Conservation (phyloP, 768 basidiomycete genomes). For the Phlebiopsis flavidoalba region DNA sequence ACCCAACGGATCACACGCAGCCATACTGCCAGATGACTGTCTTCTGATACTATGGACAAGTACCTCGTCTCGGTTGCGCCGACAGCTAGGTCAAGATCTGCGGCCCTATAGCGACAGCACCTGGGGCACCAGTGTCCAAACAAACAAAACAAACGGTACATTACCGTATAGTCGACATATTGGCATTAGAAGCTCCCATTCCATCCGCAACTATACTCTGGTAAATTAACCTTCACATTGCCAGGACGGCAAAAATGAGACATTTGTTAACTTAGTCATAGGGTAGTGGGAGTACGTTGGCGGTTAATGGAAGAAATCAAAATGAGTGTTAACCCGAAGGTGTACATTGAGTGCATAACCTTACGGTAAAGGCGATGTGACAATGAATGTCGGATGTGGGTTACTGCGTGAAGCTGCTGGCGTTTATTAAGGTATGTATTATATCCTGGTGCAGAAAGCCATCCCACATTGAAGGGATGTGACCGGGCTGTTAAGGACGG, state of each 20-base stretch:
- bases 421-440: constrained; percentile 43
- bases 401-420: background rate
- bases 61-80: constrained; percentile 89
- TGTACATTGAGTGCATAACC: background rate
- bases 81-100: constrained; percentile 89
- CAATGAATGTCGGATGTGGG: background rate
- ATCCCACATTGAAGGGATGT: constrained; percentile 35
- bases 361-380: background rate
- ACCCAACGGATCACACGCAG: constrained; percentile 93
- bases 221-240: background rate
- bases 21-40: constrained; percentile 83
- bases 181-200: background rate
- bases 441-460: constrained; percentile 63
- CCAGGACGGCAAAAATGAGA: background rate
- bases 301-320: background rate
- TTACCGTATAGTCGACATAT: background rate
- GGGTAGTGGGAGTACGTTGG: background rate
- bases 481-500: too few species aligned
- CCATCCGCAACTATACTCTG: background rate
- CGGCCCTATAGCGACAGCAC: constrained; percentile 60
- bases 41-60: constrained; percentile 94
- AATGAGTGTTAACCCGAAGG: background rate
- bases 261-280: background rate
- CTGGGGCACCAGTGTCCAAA: background rate
- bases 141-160: background rate